A percentile compares a stretch with the other conserved stretches of the same genome.
phyloP scores from a whole-genome alignment of 345 rosid species.

The Gossypium bickii region DNA sequence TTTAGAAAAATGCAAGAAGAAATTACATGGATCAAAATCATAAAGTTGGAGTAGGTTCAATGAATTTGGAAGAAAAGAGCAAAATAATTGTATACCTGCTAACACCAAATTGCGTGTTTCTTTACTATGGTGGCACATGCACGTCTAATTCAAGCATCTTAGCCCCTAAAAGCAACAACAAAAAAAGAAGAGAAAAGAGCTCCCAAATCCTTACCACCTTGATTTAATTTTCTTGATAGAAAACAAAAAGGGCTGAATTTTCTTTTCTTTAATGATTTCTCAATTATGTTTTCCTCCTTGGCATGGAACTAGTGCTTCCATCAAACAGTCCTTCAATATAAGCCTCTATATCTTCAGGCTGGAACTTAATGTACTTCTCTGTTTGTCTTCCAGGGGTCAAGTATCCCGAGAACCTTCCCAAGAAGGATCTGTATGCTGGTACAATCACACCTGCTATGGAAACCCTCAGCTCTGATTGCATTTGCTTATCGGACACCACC shows the following conservation, averaged over 20 bases:
- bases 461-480: constrained; percentile 91
- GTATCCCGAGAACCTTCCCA: constrained; percentile 67
- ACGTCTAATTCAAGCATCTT: neutral
- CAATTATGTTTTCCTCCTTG: constrained; percentile 43
- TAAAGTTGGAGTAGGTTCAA: constrained; percentile 3
- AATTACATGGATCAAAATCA: constrained; percentile 8
- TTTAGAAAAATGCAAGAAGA: neutral
- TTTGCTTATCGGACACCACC: constrained; percentile 86
- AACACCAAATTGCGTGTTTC: neutral
- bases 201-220: neutral
- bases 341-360: constrained; percentile 84
- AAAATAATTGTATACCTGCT: neutral
- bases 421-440: constrained; percentile 79
- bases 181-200: no score
- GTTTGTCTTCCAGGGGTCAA: constrained; percentile 78
- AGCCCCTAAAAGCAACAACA: neutral
- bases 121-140: neutral
- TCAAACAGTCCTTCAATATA: constrained; percentile 76
- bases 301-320: constrained; percentile 43
- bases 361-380: constrained; percentile 81
- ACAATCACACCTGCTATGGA: constrained; percentile 66
- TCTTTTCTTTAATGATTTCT: neutral
- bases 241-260: constrained; percentile 1
- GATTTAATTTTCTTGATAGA: neutral
- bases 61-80: neutral